Evolutionary conservation across 2,329 filamentous ascomycete species (phyloP), one percentile per base, ranked within the genome.

Genomic region (Cercospora sp.): DNA sequence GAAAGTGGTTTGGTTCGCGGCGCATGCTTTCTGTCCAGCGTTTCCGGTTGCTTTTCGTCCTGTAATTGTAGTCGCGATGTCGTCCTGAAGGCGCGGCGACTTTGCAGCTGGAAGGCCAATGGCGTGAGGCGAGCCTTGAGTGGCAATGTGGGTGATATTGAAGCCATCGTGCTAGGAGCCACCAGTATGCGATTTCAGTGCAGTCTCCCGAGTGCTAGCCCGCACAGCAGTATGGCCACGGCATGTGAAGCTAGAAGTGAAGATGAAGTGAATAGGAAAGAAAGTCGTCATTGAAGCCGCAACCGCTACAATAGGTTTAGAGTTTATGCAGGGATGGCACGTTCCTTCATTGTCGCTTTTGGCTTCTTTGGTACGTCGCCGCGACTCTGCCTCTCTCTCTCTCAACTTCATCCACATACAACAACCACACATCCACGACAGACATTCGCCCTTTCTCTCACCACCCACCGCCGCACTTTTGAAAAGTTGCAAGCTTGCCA

Each of bases 81-180:
- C 24, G 72, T 67, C 53, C 70, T 60, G 34, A 73, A 73, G 18
- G 71, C 68, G 43, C 73, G 72, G 34, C 66, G 68, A 51, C 73
- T 70, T 65, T 66, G 70, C 13, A 77, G 66, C 69, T 77, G 76
- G 61, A 77, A 77, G 53, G 76, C 75, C 13, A 73, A 64, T 30
- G 76, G 75, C 5, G 73, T 70, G 43, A 75, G 65, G 6, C 74
- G 71, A 4, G 73, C 69, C 61, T 74, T 74, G 5, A 74, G 63
- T n/a, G 73, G 74, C n/a, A 75, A 67, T 9, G 65, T 66, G 1
- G 71, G 73, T 26, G 67, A 28, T 59, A n/a, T n/a, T n/a, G n/a
- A n/a, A 59, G 60, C 58, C 65, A 69, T 68, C 3, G 12, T 55
- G 55, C 18, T 30, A 12, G 28, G n/a, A n/a, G n/a, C n/a, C n/a